Percentiles rank a stretch among this genome's conserved stretches.
Conservation (phyloP, 306 rosid species). For the Prunus fruticosa region DNA sequence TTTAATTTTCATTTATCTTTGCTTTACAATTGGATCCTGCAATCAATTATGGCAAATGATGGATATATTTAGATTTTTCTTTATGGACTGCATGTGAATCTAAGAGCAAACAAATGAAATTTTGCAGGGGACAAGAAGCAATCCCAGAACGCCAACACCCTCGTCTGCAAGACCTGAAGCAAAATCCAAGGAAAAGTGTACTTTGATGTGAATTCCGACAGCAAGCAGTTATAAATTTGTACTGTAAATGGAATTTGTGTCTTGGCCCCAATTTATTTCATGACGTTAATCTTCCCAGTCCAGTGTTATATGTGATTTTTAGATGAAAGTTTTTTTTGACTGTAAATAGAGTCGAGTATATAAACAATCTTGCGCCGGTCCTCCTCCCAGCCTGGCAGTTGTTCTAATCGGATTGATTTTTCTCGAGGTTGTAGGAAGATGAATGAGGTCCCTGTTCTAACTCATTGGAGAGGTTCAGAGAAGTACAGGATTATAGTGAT, state of each 20-base stretch:
- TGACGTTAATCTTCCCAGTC: constrained; percentile 22
- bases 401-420: constrained; percentile 6
- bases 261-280: constrained; percentile 23
- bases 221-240: constrained; percentile 33
- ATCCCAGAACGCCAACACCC: constrained; percentile 41
- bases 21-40: not conserved
- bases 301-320: constrained; percentile 38
- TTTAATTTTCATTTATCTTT: not conserved
- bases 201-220: constrained; percentile 61
- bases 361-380: not conserved
- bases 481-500: not conserved
- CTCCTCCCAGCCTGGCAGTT: not conserved
- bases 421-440: constrained; percentile 6
- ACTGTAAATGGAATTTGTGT: constrained; percentile 41
- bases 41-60: not conserved
- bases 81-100: not conserved
- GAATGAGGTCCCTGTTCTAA: constrained; percentile 4
- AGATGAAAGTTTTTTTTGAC: constrained; percentile 26
- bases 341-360: constrained; percentile 50
- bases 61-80: not conserved
- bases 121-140: constrained; percentile 64
- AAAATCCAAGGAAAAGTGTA: constrained; percentile 85
- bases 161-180: constrained; percentile 59
- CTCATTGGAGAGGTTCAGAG: not conserved
- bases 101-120: constrained; percentile 8